Percentiles rank a stretch among this genome's conserved stretches.
Conservation (phyloP, 225 moss, liverwort and hornwort species). For the Ulota crispa region DNA sequence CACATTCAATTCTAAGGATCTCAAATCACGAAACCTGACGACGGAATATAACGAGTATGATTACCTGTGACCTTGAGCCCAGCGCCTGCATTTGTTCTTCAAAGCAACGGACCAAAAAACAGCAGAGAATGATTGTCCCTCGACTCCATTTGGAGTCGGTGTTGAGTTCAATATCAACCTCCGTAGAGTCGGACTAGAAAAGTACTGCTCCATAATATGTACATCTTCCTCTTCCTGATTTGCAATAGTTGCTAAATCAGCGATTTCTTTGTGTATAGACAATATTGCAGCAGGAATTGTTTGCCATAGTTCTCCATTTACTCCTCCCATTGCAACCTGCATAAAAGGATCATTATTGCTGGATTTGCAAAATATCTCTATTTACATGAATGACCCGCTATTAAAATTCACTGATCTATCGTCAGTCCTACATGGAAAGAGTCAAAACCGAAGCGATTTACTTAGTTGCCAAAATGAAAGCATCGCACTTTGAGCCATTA, state of each 20-base stretch:
- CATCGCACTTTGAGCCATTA: background rate
- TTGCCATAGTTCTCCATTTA: conserved; percentile 74
- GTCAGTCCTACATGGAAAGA: background rate
- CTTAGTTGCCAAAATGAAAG: background rate
- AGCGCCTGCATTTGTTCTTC: conserved; percentile 64
- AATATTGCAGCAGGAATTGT: conserved; percentile 39
- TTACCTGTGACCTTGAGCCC: conserved; percentile 95
- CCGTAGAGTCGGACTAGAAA: conserved; percentile 85
- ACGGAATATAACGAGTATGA: background rate
- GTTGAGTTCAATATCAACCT: conserved; percentile 72
- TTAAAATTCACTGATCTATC: background rate
- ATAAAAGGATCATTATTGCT: conserved; percentile 1
- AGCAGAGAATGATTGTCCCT: conserved; percentile 64
- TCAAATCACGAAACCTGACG: background rate
- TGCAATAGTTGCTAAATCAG: conserved; percentile 49
- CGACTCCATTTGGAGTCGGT: conserved; percentile 47
- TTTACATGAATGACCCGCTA: background rate
- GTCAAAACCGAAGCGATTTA: background rate
- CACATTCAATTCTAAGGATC: background rate
- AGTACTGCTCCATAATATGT: conserved; percentile 85
- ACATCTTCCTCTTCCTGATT: conserved; percentile 48
- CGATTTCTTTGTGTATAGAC: conserved; percentile 48
- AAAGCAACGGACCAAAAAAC: conserved; percentile 71
- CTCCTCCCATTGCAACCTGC: conserved; percentile 87
- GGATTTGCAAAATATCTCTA: background rate